A percentile compares a stretch with the other conserved stretches of the same genome.
phyloP scores from a whole-genome alignment of 345 rosid species.

The Citrus hindsii region DNA sequence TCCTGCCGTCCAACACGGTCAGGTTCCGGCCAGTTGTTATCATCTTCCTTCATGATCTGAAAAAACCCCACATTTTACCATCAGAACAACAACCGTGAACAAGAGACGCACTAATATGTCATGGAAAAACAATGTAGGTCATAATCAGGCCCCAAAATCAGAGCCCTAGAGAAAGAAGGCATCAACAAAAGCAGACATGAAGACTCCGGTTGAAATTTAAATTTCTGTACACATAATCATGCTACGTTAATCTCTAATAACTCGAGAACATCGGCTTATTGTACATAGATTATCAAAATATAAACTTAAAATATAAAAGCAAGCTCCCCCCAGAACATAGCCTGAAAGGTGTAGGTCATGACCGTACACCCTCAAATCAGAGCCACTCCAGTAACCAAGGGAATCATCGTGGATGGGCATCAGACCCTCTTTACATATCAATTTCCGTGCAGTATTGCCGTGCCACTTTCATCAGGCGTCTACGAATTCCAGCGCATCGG shows the following conservation, averaged over 20 bases:
- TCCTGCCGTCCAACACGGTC: conserved; percentile 96
- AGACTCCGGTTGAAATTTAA: neutral
- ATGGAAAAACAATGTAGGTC: neutral
- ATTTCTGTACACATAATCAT: neutral
- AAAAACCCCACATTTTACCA: conserved; percentile 6
- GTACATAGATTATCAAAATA: neutral
- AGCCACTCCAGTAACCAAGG: neutral
- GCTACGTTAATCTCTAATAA: neutral
- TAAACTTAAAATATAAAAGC: neutral
- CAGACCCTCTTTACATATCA: neutral
- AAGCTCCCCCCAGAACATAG: neutral
- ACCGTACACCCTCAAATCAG: neutral
- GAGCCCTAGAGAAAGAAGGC: neutral
- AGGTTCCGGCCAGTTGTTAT: conserved; percentile 97
- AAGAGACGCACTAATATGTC: neutral
- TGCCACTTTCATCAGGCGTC: neutral
- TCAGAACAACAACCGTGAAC: neutral
- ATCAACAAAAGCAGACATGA: neutral
- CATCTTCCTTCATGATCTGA: conserved; percentile 99
- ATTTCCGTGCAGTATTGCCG: neutral
- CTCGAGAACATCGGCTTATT: neutral
- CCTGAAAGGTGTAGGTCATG: neutral
- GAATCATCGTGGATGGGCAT: neutral
- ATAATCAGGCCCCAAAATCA: neutral
- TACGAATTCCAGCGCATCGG: neutral